Evolutionary conservation across 2,329 filamentous ascomycete species (phyloP).

Genomic region (Pseudogymnoascus sp.): DNA sequence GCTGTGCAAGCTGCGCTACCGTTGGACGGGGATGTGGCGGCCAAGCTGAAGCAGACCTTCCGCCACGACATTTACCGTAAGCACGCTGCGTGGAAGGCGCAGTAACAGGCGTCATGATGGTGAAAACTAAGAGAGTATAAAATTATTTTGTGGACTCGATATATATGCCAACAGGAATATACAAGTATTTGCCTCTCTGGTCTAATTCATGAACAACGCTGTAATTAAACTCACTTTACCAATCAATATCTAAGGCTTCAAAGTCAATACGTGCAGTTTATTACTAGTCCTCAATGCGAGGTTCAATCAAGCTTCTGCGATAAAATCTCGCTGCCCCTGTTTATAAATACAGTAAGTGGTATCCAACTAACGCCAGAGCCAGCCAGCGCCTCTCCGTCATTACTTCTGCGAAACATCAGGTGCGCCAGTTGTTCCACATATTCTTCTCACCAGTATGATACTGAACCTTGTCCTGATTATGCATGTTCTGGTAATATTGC

Average conservation of each 20-base stretch:
- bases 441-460: background rate
- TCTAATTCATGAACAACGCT: background rate
- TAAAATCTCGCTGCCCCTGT: background rate
- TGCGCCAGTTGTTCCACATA: background rate
- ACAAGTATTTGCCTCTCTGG: background rate
- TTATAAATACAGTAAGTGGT: background rate
- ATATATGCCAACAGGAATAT: background rate
- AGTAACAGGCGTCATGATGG: conserved; percentile 12
- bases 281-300: background rate
- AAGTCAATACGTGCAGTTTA: background rate
- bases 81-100: conserved; percentile 27
- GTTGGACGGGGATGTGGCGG: conserved; percentile 22
- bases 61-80: conserved; percentile 37
- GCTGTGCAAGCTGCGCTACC: conserved; percentile 36
- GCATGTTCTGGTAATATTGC: background rate
- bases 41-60: conserved; percentile 36
- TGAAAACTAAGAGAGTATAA: background rate
- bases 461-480: background rate
- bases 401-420: background rate
- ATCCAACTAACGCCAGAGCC: background rate
- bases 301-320: background rate
- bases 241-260: background rate
- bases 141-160: background rate
- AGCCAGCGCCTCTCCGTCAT: background rate
- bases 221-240: background rate